Conservation (phyloP, 2,329 filamentous ascomycete genomes). For the Laburnicola sp. region DNA sequence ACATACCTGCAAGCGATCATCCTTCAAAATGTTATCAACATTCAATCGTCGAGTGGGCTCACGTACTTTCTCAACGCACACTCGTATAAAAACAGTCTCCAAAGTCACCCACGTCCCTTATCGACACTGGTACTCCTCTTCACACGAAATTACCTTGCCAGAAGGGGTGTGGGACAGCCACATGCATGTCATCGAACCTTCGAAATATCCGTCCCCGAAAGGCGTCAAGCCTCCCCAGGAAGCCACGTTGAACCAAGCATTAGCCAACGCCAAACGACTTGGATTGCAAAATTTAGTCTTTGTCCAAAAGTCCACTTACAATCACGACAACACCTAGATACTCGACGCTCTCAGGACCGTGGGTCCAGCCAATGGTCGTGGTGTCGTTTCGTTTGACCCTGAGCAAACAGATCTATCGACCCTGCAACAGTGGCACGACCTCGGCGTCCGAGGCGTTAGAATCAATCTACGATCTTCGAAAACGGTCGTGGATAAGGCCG, state of each 20-base stretch:
- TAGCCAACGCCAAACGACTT: no score
- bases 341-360: slow-evolving; percentile 57
- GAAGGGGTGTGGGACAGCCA: slow-evolving; percentile 62
- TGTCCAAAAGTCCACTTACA: slow-evolving; percentile 64
- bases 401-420: slow-evolving; percentile 28
- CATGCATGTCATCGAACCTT: slow-evolving; percentile 63
- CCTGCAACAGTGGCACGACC: slow-evolving; percentile 57
- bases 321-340: slow-evolving; percentile 62
- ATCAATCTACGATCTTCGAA: slow-evolving; percentile 52
- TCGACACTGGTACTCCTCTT: no score
- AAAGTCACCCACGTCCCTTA: no score
- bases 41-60: no score
- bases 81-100: no score
- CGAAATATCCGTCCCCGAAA: slow-evolving; percentile 54
- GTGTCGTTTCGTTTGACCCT: slow-evolving; percentile 61
- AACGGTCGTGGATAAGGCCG: neutral
- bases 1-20: no score
- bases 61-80: no score
- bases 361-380: slow-evolving; percentile 56
- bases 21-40: no score
- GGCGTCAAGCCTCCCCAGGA: slow-evolving; percentile 49
- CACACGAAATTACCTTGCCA: slow-evolving; percentile 33
- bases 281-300: slow-evolving; percentile 55
- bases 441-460: slow-evolving; percentile 63
- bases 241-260: no score